Evolutionary conservation across 139 green algal species (phyloP).

Genomic region (Coccomyxa sp.): DNA sequence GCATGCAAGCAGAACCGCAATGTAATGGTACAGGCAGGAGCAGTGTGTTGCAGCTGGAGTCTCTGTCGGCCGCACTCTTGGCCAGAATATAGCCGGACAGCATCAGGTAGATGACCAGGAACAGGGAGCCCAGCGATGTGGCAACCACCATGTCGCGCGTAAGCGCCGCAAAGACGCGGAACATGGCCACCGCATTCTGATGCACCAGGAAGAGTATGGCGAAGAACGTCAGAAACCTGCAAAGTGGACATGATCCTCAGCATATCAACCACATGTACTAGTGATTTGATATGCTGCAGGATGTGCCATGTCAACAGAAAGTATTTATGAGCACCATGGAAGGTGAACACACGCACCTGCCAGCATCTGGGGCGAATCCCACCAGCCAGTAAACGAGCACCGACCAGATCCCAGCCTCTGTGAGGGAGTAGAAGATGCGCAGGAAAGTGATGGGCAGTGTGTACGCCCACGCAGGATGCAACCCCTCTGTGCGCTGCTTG

Average conservation of each 20-base stretch:
- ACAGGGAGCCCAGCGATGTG: neutral
- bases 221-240: slow-evolving; percentile 43
- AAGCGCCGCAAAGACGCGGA: slow-evolving; percentile 28
- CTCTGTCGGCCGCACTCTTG: neutral
- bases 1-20: neutral
- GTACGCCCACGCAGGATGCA: slow-evolving; percentile 9
- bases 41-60: too few relatives aligned
- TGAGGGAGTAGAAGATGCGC: slow-evolving; percentile 34
- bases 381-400: slow-evolving; percentile 33
- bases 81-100: slow-evolving; percentile 23
- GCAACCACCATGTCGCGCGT: slow-evolving; percentile 12
- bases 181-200: slow-evolving; percentile 24
- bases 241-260: neutral
- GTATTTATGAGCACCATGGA: neutral
- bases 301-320: neutral
- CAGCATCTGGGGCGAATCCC: slow-evolving; percentile 17
- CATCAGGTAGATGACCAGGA: slow-evolving; percentile 10
- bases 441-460: slow-evolving; percentile 10
- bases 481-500: slow-evolving; percentile 5
- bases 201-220: slow-evolving; percentile 22
- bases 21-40: neutral
- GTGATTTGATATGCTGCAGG: too few relatives aligned
- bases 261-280: too few relatives aligned
- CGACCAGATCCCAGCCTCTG: slow-evolving; percentile 29
- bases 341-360: neutral